Percentiles rank a stretch among this genome's conserved stretches.
Conservation (phyloP, 2,329 filamentous ascomycete species). For the Diaporthe sp. region DNA sequence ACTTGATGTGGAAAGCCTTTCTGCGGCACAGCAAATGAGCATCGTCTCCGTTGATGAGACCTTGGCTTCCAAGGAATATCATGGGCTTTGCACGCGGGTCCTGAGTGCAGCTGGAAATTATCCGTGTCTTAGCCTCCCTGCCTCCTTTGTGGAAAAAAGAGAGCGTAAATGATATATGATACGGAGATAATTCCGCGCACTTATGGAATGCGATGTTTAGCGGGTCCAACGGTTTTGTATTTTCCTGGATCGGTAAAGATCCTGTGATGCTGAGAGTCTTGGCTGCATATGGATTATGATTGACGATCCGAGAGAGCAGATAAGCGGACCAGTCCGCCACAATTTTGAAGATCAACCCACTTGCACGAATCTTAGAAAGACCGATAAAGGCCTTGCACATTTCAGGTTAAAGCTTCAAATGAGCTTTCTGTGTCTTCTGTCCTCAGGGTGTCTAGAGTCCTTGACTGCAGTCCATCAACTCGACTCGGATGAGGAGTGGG, state of each 20-base stretch:
- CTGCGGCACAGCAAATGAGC: not conserved
- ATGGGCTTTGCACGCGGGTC: not conserved
- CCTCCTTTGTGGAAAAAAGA: not conserved
- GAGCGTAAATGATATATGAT: not conserved
- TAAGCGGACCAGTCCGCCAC: not conserved
- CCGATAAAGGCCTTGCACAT: not conserved
- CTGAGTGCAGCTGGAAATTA: not conserved
- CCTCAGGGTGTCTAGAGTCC: no score
- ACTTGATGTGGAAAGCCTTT: no score
- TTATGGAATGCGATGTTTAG: not conserved
- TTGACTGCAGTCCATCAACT: no score
- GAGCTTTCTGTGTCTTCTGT: no score
- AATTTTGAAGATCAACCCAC: not conserved
- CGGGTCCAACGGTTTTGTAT: not conserved
- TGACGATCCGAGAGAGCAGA: not conserved
- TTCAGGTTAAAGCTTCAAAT: no score
- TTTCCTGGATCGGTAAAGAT: not conserved
- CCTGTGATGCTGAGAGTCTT: not conserved
- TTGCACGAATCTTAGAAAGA: not conserved
- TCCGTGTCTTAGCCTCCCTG: not conserved
- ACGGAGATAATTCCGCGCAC: not conserved
- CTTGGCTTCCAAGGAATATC: not conserved
- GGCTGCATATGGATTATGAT: not conserved
- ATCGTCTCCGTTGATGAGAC: no score
- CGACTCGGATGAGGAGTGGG: no score